These are phyloP conservation scores for Fusarium azukiicola DNA, from an alignment of 2,329 filamentous ascomycete species.

Conservation along the genomic window DNA sequence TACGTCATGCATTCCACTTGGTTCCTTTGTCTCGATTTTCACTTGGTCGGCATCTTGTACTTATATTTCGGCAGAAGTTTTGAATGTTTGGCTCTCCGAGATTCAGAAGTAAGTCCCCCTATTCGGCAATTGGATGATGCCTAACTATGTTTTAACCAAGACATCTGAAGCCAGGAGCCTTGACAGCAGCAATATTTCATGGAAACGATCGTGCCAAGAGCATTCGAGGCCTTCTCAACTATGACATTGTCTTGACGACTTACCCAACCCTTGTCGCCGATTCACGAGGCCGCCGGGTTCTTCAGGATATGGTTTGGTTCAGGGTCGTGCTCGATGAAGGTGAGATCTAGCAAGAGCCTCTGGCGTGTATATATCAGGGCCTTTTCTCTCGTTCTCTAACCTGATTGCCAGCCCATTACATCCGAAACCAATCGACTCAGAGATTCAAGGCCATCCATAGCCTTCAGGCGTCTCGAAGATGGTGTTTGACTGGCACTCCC, in stretches of 20 bases:
- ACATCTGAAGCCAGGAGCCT: neutral
- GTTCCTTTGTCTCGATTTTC: neutral
- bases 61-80: neutral
- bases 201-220: neutral
- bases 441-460: neutral
- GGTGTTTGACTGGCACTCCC: neutral
- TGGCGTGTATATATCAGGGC: too few relatives aligned
- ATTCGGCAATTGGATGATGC: neutral
- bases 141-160: neutral
- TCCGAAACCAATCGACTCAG: neutral
- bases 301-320: neutral
- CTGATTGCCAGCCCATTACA: neutral
- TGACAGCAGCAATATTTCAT: neutral
- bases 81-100: neutral
- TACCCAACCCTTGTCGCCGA: neutral
- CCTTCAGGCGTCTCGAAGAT: neutral
- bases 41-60: neutral
- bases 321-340: constrained; percentile 1
- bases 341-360: neutral
- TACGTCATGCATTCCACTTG: neutral
- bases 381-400: neutral
- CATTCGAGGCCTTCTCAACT: neutral
- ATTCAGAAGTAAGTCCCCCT: neutral
- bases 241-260: neutral
- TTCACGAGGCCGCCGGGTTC: neutral